Base-by-base conservation (phyloP, 2,329 filamentous ascomycete genomes). In the Phoma sp. region DNA sequence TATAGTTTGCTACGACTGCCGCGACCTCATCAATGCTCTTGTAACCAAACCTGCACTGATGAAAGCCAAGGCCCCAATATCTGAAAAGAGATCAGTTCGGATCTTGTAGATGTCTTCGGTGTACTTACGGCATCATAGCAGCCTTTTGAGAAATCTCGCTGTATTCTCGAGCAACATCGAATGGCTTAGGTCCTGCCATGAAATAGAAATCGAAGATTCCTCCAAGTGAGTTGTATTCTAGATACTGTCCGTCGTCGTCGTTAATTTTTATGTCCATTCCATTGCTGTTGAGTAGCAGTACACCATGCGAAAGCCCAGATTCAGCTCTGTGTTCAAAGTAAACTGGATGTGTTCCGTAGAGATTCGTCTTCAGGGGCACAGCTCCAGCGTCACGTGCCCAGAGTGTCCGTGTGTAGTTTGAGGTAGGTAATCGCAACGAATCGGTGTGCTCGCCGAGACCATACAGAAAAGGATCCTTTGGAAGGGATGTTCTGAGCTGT, bases 381-480 rank as follows among this genome's bases (percentile, higher is more conserved):
- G 64, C 72, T 59, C 86, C 89, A 1, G 86, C 78, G 74, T 91
- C 89, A 25, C 86, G 82, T 39, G 84, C 85, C 87, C 88, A 91
- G 7, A 91, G 73, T 0, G 89, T 91, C 37, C 89, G 82, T 24
- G 83, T 84, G 70, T 90, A 89, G 71, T 89, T 82, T 29, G 82
- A 85, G 0, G 85, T 89, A 51, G 86, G 85, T 50, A 92, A 78
- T 47, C 83, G 81, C 61, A 91, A 82, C 4, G 85, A 79, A 62
- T 92, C 89, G 1, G 85, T 87, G 67, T 91, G 88, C 73, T 93
- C 89, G 29, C 90, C 90, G 1, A 93, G 79, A 0, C 90, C 90
- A 66, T 93, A 93, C 2, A 95, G 76, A 61, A 86, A 83, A 0
- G 89, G 88, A 45, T 86, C 79, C 0, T 83, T 73, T 0, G 90